Conservation (phyloP, 2,329 filamentous ascomycete species). For the Leptographium galeiforme region DNA sequence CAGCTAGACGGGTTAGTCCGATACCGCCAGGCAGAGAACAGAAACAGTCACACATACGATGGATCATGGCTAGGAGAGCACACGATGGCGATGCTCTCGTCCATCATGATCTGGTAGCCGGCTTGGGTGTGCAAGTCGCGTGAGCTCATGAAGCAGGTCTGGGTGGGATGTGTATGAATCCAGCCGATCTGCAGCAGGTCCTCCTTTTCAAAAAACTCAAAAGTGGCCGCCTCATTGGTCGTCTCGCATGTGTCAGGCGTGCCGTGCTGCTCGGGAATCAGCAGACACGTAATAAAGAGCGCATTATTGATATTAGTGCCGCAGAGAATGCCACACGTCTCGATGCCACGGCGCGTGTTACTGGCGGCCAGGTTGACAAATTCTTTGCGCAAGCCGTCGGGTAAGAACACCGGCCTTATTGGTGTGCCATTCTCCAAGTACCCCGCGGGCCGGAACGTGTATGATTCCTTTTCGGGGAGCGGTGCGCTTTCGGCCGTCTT, state of each 20-base stretch:
- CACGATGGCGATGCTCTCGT: conserved; percentile 92
- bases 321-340: conserved; percentile 91
- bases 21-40: background rate
- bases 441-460: conserved; percentile 71
- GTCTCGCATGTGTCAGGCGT: conserved; percentile 94
- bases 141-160: conserved; percentile 96
- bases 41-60: conserved; percentile 39
- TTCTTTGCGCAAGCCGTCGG: conserved; percentile 54
- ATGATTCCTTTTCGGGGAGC: conserved; percentile 33
- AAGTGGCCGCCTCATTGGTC: conserved; percentile 68
- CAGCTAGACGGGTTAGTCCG: conserved; percentile 37
- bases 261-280: conserved; percentile 82
- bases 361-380: conserved; percentile 63
- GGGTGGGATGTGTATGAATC: conserved; percentile 96
- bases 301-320: conserved; percentile 87
- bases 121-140: conserved; percentile 87
- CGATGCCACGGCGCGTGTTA: conserved; percentile 72
- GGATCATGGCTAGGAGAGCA: conserved; percentile 74
- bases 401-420: conserved; percentile 78
- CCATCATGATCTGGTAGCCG: conserved; percentile 91
- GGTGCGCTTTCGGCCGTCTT: background rate
- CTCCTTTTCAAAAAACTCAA: conserved; percentile 78
- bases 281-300: conserved; percentile 73
- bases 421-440: conserved; percentile 83
- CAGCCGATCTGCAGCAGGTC: conserved; percentile 81